Percentiles rank a stretch among this genome's conserved stretches.
These are phyloP conservation scores for Phytopythium aichiense DNA, from an alignment of 352 stramenopile species.

Conservation along the genomic window DNA sequence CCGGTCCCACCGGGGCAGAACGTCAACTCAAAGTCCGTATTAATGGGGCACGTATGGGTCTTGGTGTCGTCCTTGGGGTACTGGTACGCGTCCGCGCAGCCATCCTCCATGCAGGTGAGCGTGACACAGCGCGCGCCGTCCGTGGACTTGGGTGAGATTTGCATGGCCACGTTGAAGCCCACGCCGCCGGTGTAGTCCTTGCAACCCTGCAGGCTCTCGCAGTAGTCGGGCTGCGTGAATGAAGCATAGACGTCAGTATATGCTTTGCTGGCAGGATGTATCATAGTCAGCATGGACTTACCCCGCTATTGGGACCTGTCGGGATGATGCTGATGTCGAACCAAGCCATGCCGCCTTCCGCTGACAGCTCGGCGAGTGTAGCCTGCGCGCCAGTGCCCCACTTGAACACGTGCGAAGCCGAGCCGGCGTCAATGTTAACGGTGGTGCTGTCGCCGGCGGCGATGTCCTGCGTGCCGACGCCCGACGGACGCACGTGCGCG, in stretches of 20 bases:
- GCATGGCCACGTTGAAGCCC: slow-evolving; percentile 65
- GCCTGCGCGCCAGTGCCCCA: slow-evolving; percentile 41
- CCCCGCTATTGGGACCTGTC: slow-evolving; percentile 49
- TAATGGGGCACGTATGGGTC: slow-evolving; percentile 47
- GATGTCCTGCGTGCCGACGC: slow-evolving; percentile 23
- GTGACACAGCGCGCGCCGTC: slow-evolving; percentile 36
- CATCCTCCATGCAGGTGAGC: slow-evolving; percentile 50
- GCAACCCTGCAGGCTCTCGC: slow-evolving; percentile 39
- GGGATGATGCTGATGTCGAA: slow-evolving; percentile 79
- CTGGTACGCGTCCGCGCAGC: slow-evolving; percentile 55
- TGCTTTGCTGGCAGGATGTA: slow-evolving; percentile 9
- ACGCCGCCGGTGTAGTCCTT: slow-evolving; percentile 57
- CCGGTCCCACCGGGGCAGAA: slow-evolving; percentile 50
- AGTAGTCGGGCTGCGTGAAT: slow-evolving; percentile 42
- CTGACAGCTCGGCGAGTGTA: slow-evolving; percentile 66
- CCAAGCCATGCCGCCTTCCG: slow-evolving; percentile 44
- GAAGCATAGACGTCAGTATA: neutral
- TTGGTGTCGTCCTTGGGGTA: slow-evolving; percentile 71
- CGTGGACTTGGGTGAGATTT: slow-evolving; percentile 38
- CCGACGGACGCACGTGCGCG: slow-evolving; percentile 26
- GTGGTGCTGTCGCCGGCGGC: slow-evolving; percentile 26
- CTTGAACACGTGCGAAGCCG: slow-evolving; percentile 50
- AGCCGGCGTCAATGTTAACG: slow-evolving; percentile 20
- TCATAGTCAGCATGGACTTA: slow-evolving; percentile 23
- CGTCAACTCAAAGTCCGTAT: slow-evolving; percentile 52